Percentiles rank a stretch among this genome's conserved stretches.
phyloP scores from a whole-genome alignment of 192 early-diverging fungal genomes.

The Chytriomyces confervae region DNA sequence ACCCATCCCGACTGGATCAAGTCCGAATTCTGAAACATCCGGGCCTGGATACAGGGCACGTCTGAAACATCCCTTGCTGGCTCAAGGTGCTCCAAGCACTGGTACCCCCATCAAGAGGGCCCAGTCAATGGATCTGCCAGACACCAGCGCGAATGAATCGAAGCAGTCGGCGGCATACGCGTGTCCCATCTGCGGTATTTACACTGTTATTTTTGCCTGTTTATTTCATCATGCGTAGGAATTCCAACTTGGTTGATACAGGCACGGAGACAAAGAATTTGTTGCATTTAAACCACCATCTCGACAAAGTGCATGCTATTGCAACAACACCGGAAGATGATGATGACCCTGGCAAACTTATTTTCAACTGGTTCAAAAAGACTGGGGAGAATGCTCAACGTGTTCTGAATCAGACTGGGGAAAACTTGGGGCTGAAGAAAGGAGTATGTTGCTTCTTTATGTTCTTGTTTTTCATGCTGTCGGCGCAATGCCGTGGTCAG shows the following conservation, averaged over 20 bases:
- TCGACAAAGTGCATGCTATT: conserved; percentile 46
- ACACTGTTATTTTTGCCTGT: no score
- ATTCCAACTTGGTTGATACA: not conserved
- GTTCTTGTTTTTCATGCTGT: conserved; percentile 18
- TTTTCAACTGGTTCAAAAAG: conserved; percentile 50
- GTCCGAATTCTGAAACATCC: no score
- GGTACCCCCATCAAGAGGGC: no score
- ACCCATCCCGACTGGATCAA: no score
- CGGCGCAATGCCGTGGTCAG: conserved; percentile 34
- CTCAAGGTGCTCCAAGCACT: no score
- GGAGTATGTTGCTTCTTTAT: conserved; percentile 4
- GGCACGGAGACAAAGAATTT: conserved; percentile 43
- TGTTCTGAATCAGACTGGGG: conserved; percentile 24
- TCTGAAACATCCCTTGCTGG: no score
- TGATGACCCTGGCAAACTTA: conserved; percentile 42
- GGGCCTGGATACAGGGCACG: no score
- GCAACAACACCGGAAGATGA: conserved; percentile 7
- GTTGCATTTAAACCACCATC: conserved; percentile 51
- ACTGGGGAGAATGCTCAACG: conserved; percentile 38
- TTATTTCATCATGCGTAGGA: not conserved
- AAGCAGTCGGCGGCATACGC: not conserved
- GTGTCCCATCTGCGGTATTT: conserved; percentile 42
- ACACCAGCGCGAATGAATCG: no score
- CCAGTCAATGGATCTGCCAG: no score
- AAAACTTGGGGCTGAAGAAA: conserved; percentile 27